phyloP scores from a whole-genome alignment of 2,329 filamentous ascomycete species.

The Cladosporium austrohemisphaericum region DNA sequence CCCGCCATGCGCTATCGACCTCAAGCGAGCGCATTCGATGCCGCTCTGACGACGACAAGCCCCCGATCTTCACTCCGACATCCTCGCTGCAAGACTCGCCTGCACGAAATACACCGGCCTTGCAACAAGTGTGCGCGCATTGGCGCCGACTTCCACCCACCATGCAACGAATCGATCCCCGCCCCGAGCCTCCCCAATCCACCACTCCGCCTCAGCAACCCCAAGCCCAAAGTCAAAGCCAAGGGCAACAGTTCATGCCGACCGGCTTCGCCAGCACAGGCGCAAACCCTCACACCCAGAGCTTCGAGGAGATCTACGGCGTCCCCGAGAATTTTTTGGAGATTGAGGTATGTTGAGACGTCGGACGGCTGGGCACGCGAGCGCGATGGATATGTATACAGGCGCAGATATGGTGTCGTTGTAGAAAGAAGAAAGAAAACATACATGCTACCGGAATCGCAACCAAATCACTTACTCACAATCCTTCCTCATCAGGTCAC shows the following conservation, averaged over 20 bases:
- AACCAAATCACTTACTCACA: not conserved
- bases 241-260: slow-evolving; percentile 20
- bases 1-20: too few relatives aligned
- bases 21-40: too few relatives aligned
- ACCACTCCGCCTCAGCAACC: slow-evolving; percentile 13
- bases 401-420: too few relatives aligned
- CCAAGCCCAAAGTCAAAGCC: slow-evolving; percentile 7
- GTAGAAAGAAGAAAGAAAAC: not conserved
- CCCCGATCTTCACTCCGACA: too few relatives aligned
- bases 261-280: slow-evolving; percentile 33
- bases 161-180: slow-evolving; percentile 32
- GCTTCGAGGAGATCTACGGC: slow-evolving; percentile 98
- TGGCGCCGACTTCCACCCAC: not conserved
- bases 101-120: too few relatives aligned
- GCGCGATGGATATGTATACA: not conserved
- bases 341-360: slow-evolving; percentile 68
- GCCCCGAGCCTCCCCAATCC: slow-evolving; percentile 21
- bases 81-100: too few relatives aligned
- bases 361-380: not conserved
- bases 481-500: slow-evolving; percentile 60
- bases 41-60: too few relatives aligned
- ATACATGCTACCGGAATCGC: too few relatives aligned
- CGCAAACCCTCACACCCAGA: slow-evolving; percentile 54
- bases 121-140: too few relatives aligned
- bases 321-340: slow-evolving; percentile 98